A percentile compares a stretch with the other conserved stretches of the same genome.
These are phyloP conservation scores for Austroboletus festivus DNA, from an alignment of 768 basidiomycete species.

Conservation along the genomic window DNA sequence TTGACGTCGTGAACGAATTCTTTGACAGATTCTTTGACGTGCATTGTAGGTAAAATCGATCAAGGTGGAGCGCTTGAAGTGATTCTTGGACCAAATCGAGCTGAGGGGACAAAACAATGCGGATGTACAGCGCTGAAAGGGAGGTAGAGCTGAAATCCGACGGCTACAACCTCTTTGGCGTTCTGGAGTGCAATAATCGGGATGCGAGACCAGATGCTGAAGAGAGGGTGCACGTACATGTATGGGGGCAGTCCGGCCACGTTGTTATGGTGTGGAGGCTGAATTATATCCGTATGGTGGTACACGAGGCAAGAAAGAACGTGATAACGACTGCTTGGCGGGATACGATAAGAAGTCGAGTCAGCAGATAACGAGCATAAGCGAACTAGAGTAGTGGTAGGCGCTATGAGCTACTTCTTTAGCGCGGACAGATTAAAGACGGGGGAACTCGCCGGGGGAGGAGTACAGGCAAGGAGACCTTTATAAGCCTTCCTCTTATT, in stretches of 20 bases:
- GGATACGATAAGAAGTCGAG: not conserved
- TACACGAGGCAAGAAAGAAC: conserved; percentile 6
- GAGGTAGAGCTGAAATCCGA: not conserved
- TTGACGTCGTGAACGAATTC: conserved; percentile 32
- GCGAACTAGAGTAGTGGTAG: too few species aligned
- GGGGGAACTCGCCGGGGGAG: conserved; percentile 6
- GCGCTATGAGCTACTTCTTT: not conserved
- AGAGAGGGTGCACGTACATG: conserved; percentile 6
- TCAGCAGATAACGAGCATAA: conserved; percentile 1
- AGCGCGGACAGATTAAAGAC: not conserved
- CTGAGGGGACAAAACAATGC: too few species aligned
- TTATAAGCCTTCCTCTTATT: conserved; percentile 14
- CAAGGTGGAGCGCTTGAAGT: too few species aligned
- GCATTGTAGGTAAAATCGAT: too few species aligned
- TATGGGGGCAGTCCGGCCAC: not conserved
- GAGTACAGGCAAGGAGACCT: too few species aligned
- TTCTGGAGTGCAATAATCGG: not conserved
- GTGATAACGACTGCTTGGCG: conserved; percentile 1
- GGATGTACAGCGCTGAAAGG: too few species aligned
- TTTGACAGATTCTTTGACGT: conserved; percentile 30
- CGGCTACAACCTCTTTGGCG: not conserved
- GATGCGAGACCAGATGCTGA: too few species aligned
- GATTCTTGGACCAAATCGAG: not conserved
- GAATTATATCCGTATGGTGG: not conserved
- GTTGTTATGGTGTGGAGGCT: conserved; percentile 8